phyloP scores from a whole-genome alignment of 2,329 filamentous ascomycete species.

The Talaromyces atroroseus region DNA sequence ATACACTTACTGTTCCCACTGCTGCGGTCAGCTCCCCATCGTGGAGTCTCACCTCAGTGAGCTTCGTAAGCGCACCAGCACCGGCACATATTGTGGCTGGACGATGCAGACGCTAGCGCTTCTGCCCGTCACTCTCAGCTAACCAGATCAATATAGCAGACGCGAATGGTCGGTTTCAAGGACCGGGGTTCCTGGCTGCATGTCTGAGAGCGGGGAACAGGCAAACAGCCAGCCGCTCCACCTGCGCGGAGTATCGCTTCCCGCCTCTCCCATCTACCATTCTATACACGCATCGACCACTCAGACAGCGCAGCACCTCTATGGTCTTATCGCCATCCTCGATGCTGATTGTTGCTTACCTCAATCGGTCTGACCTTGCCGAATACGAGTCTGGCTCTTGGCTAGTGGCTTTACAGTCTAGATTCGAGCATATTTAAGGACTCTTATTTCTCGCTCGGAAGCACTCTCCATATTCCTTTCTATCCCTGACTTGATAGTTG shows the following conservation, averaged over 20 bases:
- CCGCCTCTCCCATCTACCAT: not conserved
- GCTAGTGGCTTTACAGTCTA: not conserved
- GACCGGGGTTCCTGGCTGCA: not conserved
- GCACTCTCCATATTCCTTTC: not conserved
- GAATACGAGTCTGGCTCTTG: not conserved
- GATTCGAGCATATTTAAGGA: not conserved
- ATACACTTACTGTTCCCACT: not conserved
- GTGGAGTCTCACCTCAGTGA: too few relatives aligned
- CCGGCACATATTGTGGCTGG: too few relatives aligned
- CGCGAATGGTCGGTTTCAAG: conserved; percentile 1
- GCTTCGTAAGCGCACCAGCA: too few relatives aligned
- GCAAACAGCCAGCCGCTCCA: conserved; percentile 3
- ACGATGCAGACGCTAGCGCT: not conserved
- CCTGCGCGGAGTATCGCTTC: conserved; percentile 8
- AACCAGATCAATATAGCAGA: conserved; percentile 2
- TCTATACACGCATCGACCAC: not conserved
- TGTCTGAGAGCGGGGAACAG: not conserved
- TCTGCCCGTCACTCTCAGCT: not conserved
- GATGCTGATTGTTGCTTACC: not conserved
- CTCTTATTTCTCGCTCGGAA: not conserved
- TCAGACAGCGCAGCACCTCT: not conserved
- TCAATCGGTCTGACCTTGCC: not conserved
- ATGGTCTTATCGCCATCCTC: not conserved
- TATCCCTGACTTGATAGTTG: not conserved
- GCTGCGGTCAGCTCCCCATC: too few relatives aligned